Conservation (phyloP, 23 red algal genomes). For the Cyanidium caldarium region DNA sequence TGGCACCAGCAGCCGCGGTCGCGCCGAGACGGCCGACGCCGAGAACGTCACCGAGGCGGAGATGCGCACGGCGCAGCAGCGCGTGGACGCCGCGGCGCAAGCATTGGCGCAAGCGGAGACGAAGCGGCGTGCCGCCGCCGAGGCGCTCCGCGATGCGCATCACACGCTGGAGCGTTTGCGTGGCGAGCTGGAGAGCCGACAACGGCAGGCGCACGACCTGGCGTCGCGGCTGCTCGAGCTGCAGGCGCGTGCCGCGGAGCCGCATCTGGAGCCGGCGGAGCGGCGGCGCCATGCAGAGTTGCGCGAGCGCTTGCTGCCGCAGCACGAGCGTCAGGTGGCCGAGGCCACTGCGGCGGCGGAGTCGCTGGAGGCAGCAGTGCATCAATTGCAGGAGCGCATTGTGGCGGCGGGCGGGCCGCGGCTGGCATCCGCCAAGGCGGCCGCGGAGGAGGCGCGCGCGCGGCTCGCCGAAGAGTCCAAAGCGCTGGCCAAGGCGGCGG, state of each 20-base stretch:
- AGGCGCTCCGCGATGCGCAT: background rate
- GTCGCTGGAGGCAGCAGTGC: slow-evolving; percentile 26
- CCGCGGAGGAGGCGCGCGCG: slow-evolving; percentile 5
- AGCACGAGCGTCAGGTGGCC: slow-evolving; percentile 1
- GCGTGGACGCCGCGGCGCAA: background rate
- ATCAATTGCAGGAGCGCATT: slow-evolving; percentile 28
- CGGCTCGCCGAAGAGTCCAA: slow-evolving; percentile 16
- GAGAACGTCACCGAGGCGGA: background rate
- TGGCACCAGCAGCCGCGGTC: background rate
- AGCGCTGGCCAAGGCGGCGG: slow-evolving; percentile 7
- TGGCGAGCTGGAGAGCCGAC: background rate
- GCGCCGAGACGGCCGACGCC: background rate
- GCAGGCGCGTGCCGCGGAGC: slow-evolving; percentile 2
- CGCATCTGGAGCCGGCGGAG: slow-evolving; percentile 17
- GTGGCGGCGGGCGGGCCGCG: slow-evolving; percentile 33
- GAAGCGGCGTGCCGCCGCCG: background rate
- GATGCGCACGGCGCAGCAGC: background rate
- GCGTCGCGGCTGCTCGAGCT: slow-evolving; percentile 3
- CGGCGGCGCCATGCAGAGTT: background rate
- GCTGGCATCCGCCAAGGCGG: slow-evolving; percentile 28
- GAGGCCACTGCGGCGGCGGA: slow-evolving; percentile 14
- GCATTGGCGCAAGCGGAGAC: background rate
- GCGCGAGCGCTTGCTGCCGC: slow-evolving; percentile 8
- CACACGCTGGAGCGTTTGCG: background rate
- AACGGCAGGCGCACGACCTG: background rate